Percentiles rank a stretch among this genome's conserved stretches.
phyloP scores from a whole-genome alignment of 1,284 basidiomycete genomes.

The Puccinia coronata region DNA sequence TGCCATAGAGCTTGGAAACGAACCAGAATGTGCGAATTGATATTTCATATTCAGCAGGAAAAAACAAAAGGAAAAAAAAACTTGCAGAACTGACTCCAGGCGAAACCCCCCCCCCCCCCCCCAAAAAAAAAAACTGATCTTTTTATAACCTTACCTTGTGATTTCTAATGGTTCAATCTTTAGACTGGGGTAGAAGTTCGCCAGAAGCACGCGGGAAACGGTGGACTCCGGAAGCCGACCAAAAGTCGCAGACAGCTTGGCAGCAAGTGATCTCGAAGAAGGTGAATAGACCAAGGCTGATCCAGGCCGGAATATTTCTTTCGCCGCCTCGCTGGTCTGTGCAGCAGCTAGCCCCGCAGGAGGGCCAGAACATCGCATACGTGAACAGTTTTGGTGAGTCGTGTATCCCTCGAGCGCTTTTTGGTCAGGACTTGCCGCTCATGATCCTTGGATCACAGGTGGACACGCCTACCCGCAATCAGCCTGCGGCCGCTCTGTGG shows the following conservation, averaged over 20 bases:
- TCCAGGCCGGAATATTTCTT: constrained; percentile 62
- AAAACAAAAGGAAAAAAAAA: too few species aligned
- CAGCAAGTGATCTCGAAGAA: background rate
- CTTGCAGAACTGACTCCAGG: too few species aligned
- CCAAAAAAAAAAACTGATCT: background rate
- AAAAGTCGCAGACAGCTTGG: constrained; percentile 58
- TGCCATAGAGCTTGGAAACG: constrained; percentile 62
- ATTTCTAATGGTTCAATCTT: background rate
- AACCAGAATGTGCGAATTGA: constrained; percentile 62
- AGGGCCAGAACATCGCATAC: background rate
- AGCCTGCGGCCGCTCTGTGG: constrained; percentile 61
- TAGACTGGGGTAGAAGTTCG: background rate
- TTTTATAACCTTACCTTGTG: background rate
- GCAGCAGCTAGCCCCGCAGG: constrained; percentile 58
- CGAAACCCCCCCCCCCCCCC: too few species aligned
- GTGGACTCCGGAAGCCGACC: constrained; percentile 60
- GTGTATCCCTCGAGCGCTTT: background rate
- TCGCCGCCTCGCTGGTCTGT: constrained; percentile 59
- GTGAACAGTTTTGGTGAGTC: constrained; percentile 37
- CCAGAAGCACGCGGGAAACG: constrained; percentile 54
- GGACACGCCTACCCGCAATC: constrained; percentile 63
- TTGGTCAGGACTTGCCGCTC: background rate
- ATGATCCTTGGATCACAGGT: constrained; percentile 57
- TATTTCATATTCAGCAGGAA: constrained; percentile 56
- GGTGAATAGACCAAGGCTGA: constrained; percentile 59